Conservation (phyloP, 78 protist species). For the Dictyostelium capitatum region DNA sequence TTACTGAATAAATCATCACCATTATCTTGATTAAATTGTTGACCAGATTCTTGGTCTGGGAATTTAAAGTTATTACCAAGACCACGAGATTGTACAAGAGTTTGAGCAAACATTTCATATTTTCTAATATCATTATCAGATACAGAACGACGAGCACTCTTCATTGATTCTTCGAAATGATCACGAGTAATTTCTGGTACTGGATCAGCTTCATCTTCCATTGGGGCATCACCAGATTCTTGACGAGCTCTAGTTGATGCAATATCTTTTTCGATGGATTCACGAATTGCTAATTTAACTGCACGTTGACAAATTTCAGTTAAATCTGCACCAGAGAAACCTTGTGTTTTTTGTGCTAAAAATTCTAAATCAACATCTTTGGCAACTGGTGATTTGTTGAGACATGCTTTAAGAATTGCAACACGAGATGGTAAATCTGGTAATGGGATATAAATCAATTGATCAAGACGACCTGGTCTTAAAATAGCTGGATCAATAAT, state of each 20-base stretch:
- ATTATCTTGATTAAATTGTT: constrained; percentile 21
- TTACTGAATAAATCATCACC: constrained; percentile 67
- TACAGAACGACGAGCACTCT: constrained; percentile 97
- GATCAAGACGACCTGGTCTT: constrained; percentile 99
- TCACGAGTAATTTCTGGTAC: constrained; percentile 95
- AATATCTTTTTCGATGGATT: constrained; percentile 93
- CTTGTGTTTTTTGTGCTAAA: constrained; percentile 96
- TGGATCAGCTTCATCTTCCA: constrained; percentile 88
- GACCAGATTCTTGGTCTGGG: constrained; percentile 50
- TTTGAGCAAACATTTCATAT: constrained; percentile 97
- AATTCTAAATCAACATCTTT: constrained; percentile 94
- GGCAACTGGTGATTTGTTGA: constrained; percentile 97
- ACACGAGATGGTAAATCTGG: constrained; percentile 98
- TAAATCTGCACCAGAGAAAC: constrained; percentile 99
- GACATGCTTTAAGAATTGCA: constrained; percentile 95
- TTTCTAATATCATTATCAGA: constrained; percentile 96
- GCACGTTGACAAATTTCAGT: constrained; percentile 99
- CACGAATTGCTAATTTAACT: constrained; percentile 98
- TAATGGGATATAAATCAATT: constrained; percentile 99
- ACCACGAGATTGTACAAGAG: constrained; percentile 87
- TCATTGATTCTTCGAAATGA: constrained; percentile 98
- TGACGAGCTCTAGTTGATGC: constrained; percentile 50
- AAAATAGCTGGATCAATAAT: constrained; percentile 99
- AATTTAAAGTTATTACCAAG: constrained; percentile 81
- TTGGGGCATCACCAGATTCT: constrained; percentile 74